These are phyloP conservation scores for Colletotrichum navitas DNA, from an alignment of 2,329 filamentous ascomycete genomes.

Conservation along the genomic window DNA sequence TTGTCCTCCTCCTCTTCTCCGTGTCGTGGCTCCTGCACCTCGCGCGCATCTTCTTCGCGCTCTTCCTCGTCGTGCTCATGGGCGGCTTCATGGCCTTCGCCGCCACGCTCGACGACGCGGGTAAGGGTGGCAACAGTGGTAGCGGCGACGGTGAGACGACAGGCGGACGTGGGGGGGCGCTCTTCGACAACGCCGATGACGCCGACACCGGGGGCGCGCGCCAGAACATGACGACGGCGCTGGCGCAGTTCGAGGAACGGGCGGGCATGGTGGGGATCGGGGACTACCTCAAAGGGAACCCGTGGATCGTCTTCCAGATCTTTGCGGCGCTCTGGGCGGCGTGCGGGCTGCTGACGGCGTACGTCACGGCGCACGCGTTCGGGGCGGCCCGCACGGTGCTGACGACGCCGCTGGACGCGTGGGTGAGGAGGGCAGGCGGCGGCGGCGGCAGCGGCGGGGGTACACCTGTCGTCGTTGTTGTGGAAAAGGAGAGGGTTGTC, in stretches of 20 bases:
- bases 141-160: background rate
- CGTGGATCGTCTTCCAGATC: constrained; percentile 23
- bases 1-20: constrained; percentile 32
- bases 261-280: constrained; percentile 8
- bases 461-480: background rate
- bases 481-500: constrained; percentile 17
- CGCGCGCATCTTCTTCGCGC: constrained; percentile 28
- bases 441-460: background rate
- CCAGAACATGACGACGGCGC: constrained; percentile 21
- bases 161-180: background rate
- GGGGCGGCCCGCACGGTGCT: constrained; percentile 26
- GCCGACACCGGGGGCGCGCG: background rate
- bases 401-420: constrained; percentile 33
- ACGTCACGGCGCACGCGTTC: constrained; percentile 21
- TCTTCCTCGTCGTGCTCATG: constrained; percentile 20
- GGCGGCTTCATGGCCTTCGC: constrained; percentile 26
- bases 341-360: constrained; percentile 21
- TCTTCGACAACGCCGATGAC: constrained; percentile 1
- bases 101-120: constrained; percentile 11
- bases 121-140: background rate
- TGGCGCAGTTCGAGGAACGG: constrained; percentile 22
- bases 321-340: constrained; percentile 6
- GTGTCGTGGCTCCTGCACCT: constrained; percentile 32
- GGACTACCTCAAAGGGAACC: constrained; percentile 9
- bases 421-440: background rate